Percentiles rank a stretch among this genome's conserved stretches.
phyloP scores from a whole-genome alignment of 1,284 basidiomycete species.

The Rhizopogon parksii region DNA sequence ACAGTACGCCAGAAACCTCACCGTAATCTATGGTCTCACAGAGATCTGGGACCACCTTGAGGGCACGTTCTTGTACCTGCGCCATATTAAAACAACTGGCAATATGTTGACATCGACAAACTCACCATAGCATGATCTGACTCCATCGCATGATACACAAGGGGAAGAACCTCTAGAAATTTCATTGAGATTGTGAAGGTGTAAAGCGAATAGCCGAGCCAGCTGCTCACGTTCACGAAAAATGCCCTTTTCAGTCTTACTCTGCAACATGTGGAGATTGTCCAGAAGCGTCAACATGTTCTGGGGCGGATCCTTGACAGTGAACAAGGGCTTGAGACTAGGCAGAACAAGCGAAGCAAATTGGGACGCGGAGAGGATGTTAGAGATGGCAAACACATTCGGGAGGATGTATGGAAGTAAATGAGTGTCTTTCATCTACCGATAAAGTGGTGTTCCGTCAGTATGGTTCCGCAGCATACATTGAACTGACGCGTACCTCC shows the following conservation, averaged over 20 bases:
- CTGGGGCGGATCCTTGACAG: conserved; percentile 91
- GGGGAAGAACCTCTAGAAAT: conserved; percentile 76
- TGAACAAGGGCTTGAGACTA: conserved; percentile 86
- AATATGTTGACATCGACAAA: conserved; percentile 1
- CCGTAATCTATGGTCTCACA: conserved; percentile 93
- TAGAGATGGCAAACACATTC: conserved; percentile 91
- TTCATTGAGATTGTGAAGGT: not conserved
- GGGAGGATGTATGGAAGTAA: conserved; percentile 95
- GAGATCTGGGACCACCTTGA: conserved; percentile 79
- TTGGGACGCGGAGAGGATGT: conserved; percentile 69
- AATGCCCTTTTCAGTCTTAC: conserved; percentile 80
- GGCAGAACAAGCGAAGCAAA: conserved; percentile 82
- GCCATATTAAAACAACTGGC: conserved; percentile 2
- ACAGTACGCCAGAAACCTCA: conserved; percentile 79
- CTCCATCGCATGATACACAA: conserved; percentile 93
- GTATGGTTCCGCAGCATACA: conserved; percentile 1
- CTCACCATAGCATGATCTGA: conserved; percentile 78
- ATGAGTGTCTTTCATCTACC: conserved; percentile 87
- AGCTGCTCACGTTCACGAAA: conserved; percentile 77
- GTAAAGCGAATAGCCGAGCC: not conserved
- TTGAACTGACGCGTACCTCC: conserved; percentile 52
- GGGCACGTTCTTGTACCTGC: conserved; percentile 86
- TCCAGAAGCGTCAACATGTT: conserved; percentile 92
- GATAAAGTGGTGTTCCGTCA: conserved; percentile 9
- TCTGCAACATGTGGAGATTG: conserved; percentile 81